Evolutionary conservation across 106 monocot genomes (phyloP), one percentile per base, ranked within the genome.

Genomic region (Acorus calamus): DNA sequence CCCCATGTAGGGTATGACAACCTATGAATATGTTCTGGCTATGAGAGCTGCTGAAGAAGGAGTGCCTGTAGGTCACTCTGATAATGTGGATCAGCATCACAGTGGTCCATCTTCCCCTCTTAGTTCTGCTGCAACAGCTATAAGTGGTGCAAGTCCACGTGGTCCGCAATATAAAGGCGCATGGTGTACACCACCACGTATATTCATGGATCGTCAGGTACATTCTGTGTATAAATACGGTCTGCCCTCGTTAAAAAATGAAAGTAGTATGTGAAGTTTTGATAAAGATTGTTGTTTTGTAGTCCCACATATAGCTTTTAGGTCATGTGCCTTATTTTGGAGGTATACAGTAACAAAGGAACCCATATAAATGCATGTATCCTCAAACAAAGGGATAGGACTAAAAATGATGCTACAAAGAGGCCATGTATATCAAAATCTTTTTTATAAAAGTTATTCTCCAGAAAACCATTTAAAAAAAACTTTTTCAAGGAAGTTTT

Each of bases 11-110:
- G 86, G 86, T 14, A 87, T 87, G 55, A 87, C 86, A 62, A 90
- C 90, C 2, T 90, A 90, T 71, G 86, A 90, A 49, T 85, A 78
- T 55, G 70, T 83, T 28, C 70, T 80, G 11, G 87, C 87, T 59
- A 80, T 83, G 80, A 83, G 87, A 70, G 69, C 77, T 43, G 28
- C 28, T 28, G 28, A 28, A 28, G 80, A 83, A 55, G 83, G 80
- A 52, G 83, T 83, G 66, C 77, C 86, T 52, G 70, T 77, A 60
- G 76, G 69, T 0, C 79, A 74, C 28, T 77, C 81, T 44, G 60
- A 76, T 7, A 53, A 59, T 65, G 81, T 67, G 12, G 86, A 87
- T 12, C 61, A 72, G 10, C 77, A 74, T 28, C 28, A 28, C 45
- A 83, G 77, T 60, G 48, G 83, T 4, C 74, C 71, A 63, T 78